phyloP scores from a whole-genome alignment of 257 asterid genomes.

The Handroanthus guayacan region DNA sequence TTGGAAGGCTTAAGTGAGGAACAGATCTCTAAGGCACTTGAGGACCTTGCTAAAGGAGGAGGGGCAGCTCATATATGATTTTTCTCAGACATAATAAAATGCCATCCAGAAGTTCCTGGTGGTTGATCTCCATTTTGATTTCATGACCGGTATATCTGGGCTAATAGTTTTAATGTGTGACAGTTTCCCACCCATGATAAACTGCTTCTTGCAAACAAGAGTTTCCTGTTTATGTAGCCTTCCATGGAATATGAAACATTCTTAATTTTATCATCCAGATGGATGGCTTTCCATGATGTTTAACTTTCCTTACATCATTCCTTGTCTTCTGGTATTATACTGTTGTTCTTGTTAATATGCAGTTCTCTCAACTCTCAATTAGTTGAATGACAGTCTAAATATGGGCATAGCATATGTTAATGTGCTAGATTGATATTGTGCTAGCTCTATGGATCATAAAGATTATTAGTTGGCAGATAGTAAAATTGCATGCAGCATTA shows the following conservation, averaged over 20 bases:
- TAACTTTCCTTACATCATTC: constrained; percentile 4
- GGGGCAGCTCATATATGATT: constrained; percentile 46
- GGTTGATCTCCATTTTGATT: constrained; percentile 27
- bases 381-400: neutral
- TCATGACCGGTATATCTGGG: constrained; percentile 13
- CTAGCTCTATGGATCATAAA: neutral
- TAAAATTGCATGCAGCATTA: neutral
- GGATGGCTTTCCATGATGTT: constrained; percentile 2
- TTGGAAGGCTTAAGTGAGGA: constrained; percentile 78
- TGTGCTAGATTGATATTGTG: neutral
- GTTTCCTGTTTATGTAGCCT: constrained; percentile 31
- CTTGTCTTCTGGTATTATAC: neutral
- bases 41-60: constrained; percentile 77
- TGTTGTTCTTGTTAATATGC: constrained; percentile 9
- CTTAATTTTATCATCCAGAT: constrained; percentile 22
- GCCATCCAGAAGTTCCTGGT: constrained; percentile 41
- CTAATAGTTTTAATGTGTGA: constrained; percentile 17
- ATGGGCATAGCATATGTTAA: neutral
- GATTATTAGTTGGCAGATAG: neutral
- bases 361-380: too few relatives aligned
- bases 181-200: constrained; percentile 30
- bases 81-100: constrained; percentile 40
- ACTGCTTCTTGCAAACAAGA: constrained; percentile 32
- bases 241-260: constrained; percentile 29
- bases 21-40: constrained; percentile 80